Base-by-base conservation (phyloP, 2,329 filamentous ascomycete species). In the Fusarium sp. region DNA sequence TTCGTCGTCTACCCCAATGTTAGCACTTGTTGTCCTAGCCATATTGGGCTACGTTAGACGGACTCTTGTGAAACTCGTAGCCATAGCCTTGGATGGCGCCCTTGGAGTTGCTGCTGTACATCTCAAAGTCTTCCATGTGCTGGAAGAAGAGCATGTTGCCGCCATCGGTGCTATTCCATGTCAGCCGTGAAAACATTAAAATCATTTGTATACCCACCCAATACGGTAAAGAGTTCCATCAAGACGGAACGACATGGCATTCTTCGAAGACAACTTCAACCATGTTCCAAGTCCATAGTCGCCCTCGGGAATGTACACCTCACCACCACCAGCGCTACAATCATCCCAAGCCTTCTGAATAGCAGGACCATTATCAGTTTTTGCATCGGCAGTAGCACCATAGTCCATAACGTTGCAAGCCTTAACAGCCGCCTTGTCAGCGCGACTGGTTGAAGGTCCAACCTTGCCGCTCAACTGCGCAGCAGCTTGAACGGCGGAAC, bases 71-170 rank as follows among this genome's bases (percentile, higher is more conserved):
- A 24, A 68, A 72, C 29, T 72, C 58, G n/a, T 68, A 72, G 36
- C 67, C 70, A 5, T 72, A 72, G n/a, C 73, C 73, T 11, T 75
- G 73, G 12, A 75, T 63, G 4, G 73, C 73, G 20, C 73, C 73
- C 49, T 71, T 75, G 9, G 73, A 75, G 16, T 33, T 75, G 27
- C 73, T 75, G 27, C 73, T 75, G 7, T 75, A 75, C 1, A 75
- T 58, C 58, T 75, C 73, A 62, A 75, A 75, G 63, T 75, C 72
- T 16, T 55, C 33, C 16, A 75, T 62, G 33, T 75, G 73, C 31
- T 75, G 62, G 36, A 75, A 73, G n/a, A 75, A 66, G 10, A 75
- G 46, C 73, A 75, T 73, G 2, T 75, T 75, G 12, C 72, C 72
- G 6, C 6, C 63, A 17, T 53, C 67, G 5, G 70, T 69, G 1